Evolutionary conservation across 164 flowering plant genomes (phyloP).

Genomic region (Chimonanthus praecox): DNA sequence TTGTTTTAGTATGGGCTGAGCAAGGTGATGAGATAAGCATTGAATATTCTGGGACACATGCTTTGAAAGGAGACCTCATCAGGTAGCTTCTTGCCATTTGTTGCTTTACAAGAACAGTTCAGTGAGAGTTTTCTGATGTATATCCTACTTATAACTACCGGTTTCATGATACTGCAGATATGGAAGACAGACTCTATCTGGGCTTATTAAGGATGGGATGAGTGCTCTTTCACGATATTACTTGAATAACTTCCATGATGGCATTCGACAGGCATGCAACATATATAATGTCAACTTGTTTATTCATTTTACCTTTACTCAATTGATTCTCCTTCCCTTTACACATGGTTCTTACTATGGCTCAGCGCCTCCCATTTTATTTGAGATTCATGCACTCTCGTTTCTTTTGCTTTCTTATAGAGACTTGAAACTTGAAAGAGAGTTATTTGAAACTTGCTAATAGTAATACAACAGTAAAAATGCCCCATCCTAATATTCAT

Average conservation of each 20-base stretch:
- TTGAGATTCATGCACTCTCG: not conserved
- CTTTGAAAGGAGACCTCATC: constrained; percentile 82
- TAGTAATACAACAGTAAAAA: not conserved
- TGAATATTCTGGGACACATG: constrained; percentile 93
- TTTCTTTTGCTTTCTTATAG: not conserved
- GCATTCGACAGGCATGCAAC: constrained; percentile 68
- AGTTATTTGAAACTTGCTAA: too few relatives aligned
- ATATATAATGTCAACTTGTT: not conserved
- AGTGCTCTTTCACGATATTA: constrained; percentile 91
- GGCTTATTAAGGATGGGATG: constrained; percentile 71
- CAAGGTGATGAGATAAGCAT: constrained; percentile 97
- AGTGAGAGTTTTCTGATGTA: not conserved
- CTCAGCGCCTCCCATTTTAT: not conserved
- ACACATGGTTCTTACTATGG: not conserved
- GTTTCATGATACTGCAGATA: constrained; percentile 36
- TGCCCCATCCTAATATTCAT: not conserved
- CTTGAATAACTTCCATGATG: constrained; percentile 89
- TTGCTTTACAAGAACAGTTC: not conserved
- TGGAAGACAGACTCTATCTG: constrained; percentile 80
- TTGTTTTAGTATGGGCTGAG: constrained; percentile 76
- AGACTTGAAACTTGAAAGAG: not conserved
- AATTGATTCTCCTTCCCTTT: not conserved
- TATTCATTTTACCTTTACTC: not conserved
- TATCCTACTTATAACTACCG: not conserved
- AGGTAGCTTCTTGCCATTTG: constrained; percentile 35